Evolutionary conservation across 108 stramenopile species (phyloP).

Genomic region (Fragilaria crotonensis): DNA sequence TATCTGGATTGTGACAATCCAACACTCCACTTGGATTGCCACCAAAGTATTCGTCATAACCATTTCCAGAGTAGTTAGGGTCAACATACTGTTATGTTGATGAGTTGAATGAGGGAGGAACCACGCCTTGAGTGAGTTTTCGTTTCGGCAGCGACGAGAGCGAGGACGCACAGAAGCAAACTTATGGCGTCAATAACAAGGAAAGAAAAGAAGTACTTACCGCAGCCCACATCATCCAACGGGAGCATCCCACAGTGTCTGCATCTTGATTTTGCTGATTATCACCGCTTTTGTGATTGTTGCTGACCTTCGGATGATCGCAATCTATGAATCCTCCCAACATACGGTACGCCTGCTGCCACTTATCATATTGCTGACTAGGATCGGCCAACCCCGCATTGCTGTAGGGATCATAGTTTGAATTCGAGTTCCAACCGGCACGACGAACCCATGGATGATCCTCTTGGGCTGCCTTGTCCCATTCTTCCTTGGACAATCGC

Average conservation of each 20-base stretch:
- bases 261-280: conserved; percentile 19
- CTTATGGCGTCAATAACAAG: too few relatives aligned
- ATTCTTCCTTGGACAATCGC: conserved; percentile 19
- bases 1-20: conserved; percentile 73
- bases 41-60: conserved; percentile 66
- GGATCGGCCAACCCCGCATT: conserved; percentile 32
- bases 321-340: conserved; percentile 82
- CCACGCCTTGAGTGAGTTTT: too few relatives aligned
- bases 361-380: conserved; percentile 60
- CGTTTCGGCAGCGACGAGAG: too few relatives aligned
- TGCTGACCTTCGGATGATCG: conserved; percentile 33
- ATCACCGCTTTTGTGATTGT: conserved; percentile 15
- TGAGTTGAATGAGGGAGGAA: too few relatives aligned
- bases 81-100: conserved; percentile 56
- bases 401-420: neutral
- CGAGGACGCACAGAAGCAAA: too few relatives aligned
- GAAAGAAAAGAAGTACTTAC: conserved; percentile 34
- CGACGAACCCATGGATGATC: conserved; percentile 17
- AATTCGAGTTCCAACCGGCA: conserved; percentile 11
- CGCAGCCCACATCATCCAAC: conserved; percentile 86
- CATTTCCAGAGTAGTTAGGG: conserved; percentile 74
- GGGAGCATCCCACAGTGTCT: conserved; percentile 34
- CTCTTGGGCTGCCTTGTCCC: conserved; percentile 8
- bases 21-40: conserved; percentile 39
- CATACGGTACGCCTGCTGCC: conserved; percentile 79